A percentile compares a stretch with the other conserved stretches of the same genome.
Evolutionary conservation across 2,329 filamentous ascomycete species (phyloP).

Genomic region (Alternaria sp.): DNA sequence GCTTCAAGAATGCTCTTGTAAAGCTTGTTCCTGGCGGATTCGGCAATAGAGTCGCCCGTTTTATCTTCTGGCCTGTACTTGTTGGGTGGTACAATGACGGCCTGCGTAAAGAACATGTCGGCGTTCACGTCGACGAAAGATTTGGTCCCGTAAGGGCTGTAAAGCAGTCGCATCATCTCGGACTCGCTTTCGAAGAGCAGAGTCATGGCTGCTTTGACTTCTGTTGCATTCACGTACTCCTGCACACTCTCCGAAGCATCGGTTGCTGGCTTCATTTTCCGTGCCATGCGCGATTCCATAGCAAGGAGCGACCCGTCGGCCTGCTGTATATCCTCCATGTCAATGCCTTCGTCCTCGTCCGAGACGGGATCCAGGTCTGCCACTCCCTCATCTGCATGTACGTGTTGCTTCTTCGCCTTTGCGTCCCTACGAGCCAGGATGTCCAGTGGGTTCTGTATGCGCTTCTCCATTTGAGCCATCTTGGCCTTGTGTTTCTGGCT

Average conservation of each 20-base stretch:
- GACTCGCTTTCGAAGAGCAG: constrained; percentile 87
- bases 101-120: constrained; percentile 94
- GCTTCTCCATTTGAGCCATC: constrained; percentile 76
- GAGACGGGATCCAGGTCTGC: constrained; percentile 65
- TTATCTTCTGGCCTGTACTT: constrained; percentile 86
- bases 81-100: constrained; percentile 89
- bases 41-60: constrained; percentile 82
- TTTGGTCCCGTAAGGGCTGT: constrained; percentile 75
- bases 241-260: constrained; percentile 59
- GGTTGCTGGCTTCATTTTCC: constrained; percentile 52
- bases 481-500: constrained; percentile 76
- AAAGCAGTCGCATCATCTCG: constrained; percentile 84
- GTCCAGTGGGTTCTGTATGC: constrained; percentile 74
- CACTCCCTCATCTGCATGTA: constrained; percentile 72
- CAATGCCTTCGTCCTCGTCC: constrained; percentile 54
- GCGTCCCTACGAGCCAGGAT: constrained; percentile 61
- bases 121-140: constrained; percentile 66
- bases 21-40: constrained; percentile 85
- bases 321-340: constrained; percentile 46
- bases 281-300: constrained; percentile 53
- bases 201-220: constrained; percentile 79
- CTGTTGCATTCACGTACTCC: constrained; percentile 80
- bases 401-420: constrained; percentile 55
- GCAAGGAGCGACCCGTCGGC: constrained; percentile 63
- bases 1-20: constrained; percentile 85